These are phyloP conservation scores for Plenodomus tracheiphilus DNA, from an alignment of 2,329 filamentous ascomycete genomes.

Conservation along the genomic window DNA sequence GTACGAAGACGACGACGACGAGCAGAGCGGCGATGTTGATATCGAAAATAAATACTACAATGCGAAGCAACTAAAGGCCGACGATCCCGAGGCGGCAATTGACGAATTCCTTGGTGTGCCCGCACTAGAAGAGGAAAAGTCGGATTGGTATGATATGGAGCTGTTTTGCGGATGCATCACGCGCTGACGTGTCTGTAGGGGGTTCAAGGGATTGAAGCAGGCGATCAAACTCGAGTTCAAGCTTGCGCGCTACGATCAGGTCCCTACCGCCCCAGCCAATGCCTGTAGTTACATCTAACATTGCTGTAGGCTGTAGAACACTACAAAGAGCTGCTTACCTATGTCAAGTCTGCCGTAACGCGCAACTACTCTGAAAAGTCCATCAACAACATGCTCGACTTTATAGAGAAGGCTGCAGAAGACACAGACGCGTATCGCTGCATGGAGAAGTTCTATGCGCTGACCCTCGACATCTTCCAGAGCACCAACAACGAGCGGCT, in stretches of 20 bases:
- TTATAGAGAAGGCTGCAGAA: slow-evolving; percentile 86
- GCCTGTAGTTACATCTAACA: slow-evolving; percentile 20
- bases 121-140: slow-evolving; percentile 82
- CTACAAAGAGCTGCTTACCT: slow-evolving; percentile 92
- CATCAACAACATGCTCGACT: slow-evolving; percentile 99
- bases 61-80: slow-evolving; percentile 91
- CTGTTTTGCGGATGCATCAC: slow-evolving; percentile 1
- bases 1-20: slow-evolving; percentile 91
- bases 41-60: slow-evolving; percentile 99
- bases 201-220: slow-evolving; percentile 97
- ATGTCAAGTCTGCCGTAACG: slow-evolving; percentile 95
- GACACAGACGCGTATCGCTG: slow-evolving; percentile 72
- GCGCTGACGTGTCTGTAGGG: slow-evolving; percentile 51
- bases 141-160: slow-evolving; percentile 71
- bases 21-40: slow-evolving; percentile 84
- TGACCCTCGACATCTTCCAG: slow-evolving; percentile 93
- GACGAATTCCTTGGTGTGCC: slow-evolving; percentile 91
- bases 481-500: slow-evolving; percentile 96
- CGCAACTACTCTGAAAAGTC: slow-evolving; percentile 99
- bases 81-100: slow-evolving; percentile 85
- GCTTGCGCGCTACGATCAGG: slow-evolving; percentile 83
- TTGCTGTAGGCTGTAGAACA: slow-evolving; percentile 76
- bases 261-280: slow-evolving; percentile 39
- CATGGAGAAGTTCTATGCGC: slow-evolving; percentile 94
- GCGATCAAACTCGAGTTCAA: slow-evolving; percentile 97